These are phyloP conservation scores for Haematococcus lacustris DNA, from an alignment of 139 green algal genomes.

Conservation along the genomic window DNA sequence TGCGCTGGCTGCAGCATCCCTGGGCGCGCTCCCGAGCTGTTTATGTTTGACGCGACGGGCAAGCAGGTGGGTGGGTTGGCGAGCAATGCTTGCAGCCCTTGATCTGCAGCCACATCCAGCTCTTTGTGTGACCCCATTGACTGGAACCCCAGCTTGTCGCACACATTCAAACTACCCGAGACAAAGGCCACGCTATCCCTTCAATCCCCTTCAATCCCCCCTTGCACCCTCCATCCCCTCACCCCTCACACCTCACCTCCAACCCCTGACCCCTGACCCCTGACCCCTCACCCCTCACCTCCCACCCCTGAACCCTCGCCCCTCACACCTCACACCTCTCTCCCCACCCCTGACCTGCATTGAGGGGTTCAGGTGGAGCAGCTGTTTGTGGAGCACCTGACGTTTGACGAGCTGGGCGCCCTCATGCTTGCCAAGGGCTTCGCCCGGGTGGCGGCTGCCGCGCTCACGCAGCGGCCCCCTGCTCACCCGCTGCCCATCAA, in stretches of 20 bases:
- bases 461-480: too few species aligned
- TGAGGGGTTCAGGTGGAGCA: neutral
- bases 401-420: neutral
- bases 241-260: neutral
- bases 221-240: neutral
- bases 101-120: neutral
- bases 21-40: neutral
- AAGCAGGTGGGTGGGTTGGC: neutral
- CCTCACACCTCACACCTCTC: neutral
- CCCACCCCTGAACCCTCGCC: neutral
- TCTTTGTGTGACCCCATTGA: neutral
- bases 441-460: too few species aligned
- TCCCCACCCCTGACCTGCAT: neutral
- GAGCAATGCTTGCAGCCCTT: neutral
- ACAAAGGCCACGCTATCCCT: neutral
- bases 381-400: slow-evolving; percentile 2
- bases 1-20: neutral
- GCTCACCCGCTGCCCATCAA: too few species aligned
- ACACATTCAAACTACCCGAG: neutral
- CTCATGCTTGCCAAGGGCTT: neutral
- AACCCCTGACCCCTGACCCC: neutral
- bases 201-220: neutral
- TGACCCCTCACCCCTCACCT: neutral
- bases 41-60: neutral
- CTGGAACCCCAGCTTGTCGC: neutral